Base-by-base conservation (phyloP, 1,139 yeast species). In the Waltiozyma sp. region DNA sequence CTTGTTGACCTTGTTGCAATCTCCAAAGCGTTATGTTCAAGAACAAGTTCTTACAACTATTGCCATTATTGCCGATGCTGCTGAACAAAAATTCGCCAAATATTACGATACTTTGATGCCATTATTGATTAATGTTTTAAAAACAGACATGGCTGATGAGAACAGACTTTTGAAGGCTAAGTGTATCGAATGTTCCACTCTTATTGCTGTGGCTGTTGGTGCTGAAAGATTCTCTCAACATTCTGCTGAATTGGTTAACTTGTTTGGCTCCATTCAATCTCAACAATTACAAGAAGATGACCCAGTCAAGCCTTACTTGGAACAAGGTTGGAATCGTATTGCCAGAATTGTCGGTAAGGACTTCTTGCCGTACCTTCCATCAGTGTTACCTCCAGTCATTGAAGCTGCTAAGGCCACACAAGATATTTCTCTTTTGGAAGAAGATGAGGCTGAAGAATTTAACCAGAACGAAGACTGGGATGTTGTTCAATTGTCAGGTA, bases 21-120 rank as follows among this genome's bases (percentile, higher is more conserved):
- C 93, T 43, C 94, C 94, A 39, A 86, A 88, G 62, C 73, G 88
- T 53, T 91, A 88, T 58, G 96, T 93, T 39, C 98, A 91, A 64
- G 98, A 91, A 59, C 98, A 91, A 65, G 96, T 91, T 11, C 72
- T 91, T 45, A 89, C 97, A 4, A 91, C 98, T 1, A 89, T 91
- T 62, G 96, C 98, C 26, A 86, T 89, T 51, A 91, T 91, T 52
- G 98, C 98, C 2, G 98, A 91, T 64, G 95, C 96, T n/a, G 96
- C 98, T 3, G 88, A 88, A 61, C 74, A 75, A 53, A 84, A 83
- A 59, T 91, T 91, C 59, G 73, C 80, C 54, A 89, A 89, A 65
- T 91, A 91, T 61, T 91, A 89, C 60, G 96, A 88, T 59, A 84
- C 96, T 5, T 73, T 91, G 60, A 91, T 93, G 95, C 96, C 96